Evolutionary conservation across 345 rosid species (phyloP), one percentile per base, ranked within the genome.

Genomic region (Populus alba): DNA sequence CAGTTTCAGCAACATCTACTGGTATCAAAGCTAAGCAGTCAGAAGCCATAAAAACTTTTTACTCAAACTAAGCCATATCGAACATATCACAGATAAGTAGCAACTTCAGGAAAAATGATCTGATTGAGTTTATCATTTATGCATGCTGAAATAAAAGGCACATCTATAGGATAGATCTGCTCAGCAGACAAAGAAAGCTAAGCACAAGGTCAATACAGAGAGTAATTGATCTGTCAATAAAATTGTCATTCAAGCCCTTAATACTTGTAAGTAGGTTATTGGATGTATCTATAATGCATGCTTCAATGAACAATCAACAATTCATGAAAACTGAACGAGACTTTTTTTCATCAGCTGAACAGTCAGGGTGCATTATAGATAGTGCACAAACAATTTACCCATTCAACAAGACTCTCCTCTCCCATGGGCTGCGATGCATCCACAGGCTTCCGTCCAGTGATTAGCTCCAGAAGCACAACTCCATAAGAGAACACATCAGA

Each of bases 371-470:
- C 8, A 53, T 27, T 27, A 27, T 27, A 27, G 27, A 27, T 27
- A 27, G 27, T 27, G 11, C 8, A 53, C 55, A 74, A 77, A 17
- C 31, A 71, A 41, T 22, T 82, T 90, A 93, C 98, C 99, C 99
- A 92, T 91, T 93, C 94, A 81, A 95, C 99, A 73, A 95, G 90
- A 85, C 99, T 90, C 87, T 95, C 99, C 77, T 95, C 96, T 83
- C 99, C 99, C 11, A 88, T 12, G 29, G 99, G 94, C 77, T 90
- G 99, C 27, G 97, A 91, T 69, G 86, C 45, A 85, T 95, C 99
- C 61, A 95, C 97, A n/a, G 98, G 97, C 85, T 90, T 93, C 73
- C 96, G 87, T 87, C 99, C 99, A 45, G 99, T 95, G 79, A 95
- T 87, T 72, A 95, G 90, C 89, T 95, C 99, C 83, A 95, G 83